These are phyloP conservation scores for Prunus yedoensis DNA, from an alignment of 331 rosid species.

Conservation along the genomic window DNA sequence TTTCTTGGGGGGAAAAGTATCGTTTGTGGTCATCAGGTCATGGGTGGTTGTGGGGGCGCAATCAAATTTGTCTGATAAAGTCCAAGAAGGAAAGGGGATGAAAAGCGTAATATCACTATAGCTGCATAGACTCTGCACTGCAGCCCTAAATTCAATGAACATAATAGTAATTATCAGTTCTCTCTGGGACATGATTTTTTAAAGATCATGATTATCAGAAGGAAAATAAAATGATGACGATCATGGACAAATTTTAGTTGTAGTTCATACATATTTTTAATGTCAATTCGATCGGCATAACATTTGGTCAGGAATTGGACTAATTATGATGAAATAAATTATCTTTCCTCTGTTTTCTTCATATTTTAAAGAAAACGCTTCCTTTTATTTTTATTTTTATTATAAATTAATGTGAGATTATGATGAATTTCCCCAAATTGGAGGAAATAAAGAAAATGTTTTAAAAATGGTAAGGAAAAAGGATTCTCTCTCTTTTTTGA, in stretches of 20 bases:
- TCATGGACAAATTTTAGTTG: not conserved
- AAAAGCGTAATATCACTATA: not conserved
- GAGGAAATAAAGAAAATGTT: not conserved
- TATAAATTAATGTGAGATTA: not conserved
- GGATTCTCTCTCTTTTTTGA: not conserved
- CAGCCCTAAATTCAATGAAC: not conserved
- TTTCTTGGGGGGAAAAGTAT: no score
- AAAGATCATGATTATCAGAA: no score
- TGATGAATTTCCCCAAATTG: not conserved
- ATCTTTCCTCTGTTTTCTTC: no score
- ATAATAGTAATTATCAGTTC: not conserved
- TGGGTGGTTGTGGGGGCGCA: not conserved
- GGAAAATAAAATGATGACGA: not conserved
- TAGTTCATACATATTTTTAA: no score
- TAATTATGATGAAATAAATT: no score
- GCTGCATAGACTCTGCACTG: not conserved
- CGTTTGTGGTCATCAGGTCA: not conserved
- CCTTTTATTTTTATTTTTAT: no score
- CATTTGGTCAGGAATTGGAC: no score
- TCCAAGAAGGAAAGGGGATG: not conserved
- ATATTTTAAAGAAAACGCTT: not conserved
- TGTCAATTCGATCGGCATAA: no score
- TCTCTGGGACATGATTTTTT: not conserved
- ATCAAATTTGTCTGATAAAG: constrained; percentile 9
- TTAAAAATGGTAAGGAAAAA: not conserved